Base-by-base conservation (phyloP, 345 rosid species). In the Lenwebbia sp. region DNA sequence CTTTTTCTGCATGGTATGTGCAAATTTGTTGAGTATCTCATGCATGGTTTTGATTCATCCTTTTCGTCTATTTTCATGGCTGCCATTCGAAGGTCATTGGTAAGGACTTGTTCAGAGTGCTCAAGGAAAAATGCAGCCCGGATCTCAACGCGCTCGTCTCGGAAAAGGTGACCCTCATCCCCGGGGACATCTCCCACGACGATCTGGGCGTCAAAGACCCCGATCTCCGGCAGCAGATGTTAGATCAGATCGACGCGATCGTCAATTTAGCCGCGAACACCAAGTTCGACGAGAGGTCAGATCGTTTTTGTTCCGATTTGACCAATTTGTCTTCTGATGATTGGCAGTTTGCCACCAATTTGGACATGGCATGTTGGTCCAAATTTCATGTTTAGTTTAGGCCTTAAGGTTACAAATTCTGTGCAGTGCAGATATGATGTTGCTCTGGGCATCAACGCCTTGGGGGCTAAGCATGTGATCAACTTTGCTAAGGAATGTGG, bases 341-440 rank as follows among this genome's bases (percentile, higher is more conserved):
- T 17, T 51, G 44, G 23, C 30, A 19, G 28, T 13, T n/a, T 60
- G 70, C 44, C 37, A n/a, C 70, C 70, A 28, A 57, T n/a, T 0
- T 2, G 70, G 9, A n/a, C 70, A 2, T 1, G 78, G 47, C 25
- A 33, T 70, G 7, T 22, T 19, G 25, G 78, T 70, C 47, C 78
- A 19, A 37, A 33, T 70, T 9, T 33, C 44, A 70, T 37, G 25
- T 19, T 33, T 70, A 37, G 37, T 49, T 21, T 9, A 70, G 47
- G 47, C 47, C 13, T 65, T 7, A 9, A 19, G 22, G 47, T 70
- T 37, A 4, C 15, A 7, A 78, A 75, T 14, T 11, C 51, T 4
- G 17, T 75, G 89, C 86, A 96, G 17, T 75, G 89, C 86, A 96
- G 98, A 84, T 96, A 96, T 85, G 98, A 95, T 88, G 83, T 91